Base-by-base conservation (phyloP, 495 filamentous ascomycete species). In the Cudoniella acicularis region DNA sequence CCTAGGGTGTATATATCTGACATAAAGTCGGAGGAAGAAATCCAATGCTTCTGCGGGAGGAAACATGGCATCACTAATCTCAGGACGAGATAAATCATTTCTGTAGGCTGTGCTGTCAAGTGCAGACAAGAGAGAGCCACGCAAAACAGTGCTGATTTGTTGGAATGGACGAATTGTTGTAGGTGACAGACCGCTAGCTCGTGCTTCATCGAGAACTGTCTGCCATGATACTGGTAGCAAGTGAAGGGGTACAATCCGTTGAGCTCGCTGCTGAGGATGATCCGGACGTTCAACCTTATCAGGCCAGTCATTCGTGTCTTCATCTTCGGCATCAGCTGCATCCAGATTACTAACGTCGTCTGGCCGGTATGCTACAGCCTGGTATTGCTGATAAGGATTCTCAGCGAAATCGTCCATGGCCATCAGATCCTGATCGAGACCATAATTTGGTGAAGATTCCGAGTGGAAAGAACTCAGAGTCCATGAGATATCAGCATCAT, bases 1-100 rank as follows among this genome's bases (percentile, higher is more conserved):
- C n/a, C 65, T 23, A 10, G 62, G 57, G n/a, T 69, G 67, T 9
- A 69, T 57, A 43, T 67, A 66, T 52, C 56, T 26, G 27, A 69
- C 60, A 54, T 62, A 69, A 2, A 69, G 59, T 30, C 63, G 48
- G 1, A 69, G 9, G 25, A 69, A 69, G 52, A 64, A 65, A 16
- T 61, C 59, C 17, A 67, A 54, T 13, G 36, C 59, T 50, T 61
- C 60, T 1, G 55, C 21, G n/a, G 61, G 59, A 10, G 63, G 57
- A 41, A 59, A 61, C 24, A 60, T 50, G 18, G 26, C 47, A 25
- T 64, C 57, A 21, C 57, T 61, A 16, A 64, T 64, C 22, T 64
- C 57, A 8, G 62, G 49, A 21, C 23, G 22, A 20, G 57, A 56
- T 20, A 60, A 40, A 10, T 64, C 57, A 25, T 54, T 60, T 25